Percentiles rank a stretch among this genome's conserved stretches.
Conservation (phyloP, 371 early-diverging fungal genomes). For the Apophysomyces sp. region DNA sequence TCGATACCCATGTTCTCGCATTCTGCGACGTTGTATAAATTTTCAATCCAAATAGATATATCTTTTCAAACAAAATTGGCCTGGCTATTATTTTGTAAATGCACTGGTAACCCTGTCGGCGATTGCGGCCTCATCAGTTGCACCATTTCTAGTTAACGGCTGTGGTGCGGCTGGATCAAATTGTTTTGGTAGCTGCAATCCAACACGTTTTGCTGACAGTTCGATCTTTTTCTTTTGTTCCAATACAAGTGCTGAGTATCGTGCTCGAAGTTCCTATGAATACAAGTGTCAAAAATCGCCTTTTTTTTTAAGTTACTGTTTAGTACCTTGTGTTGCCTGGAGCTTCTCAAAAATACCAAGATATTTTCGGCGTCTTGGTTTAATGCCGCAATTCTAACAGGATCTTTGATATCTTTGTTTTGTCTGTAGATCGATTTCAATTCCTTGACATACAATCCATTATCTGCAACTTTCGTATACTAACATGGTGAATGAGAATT, state of each 20-base stretch:
- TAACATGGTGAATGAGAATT: too few relatives aligned
- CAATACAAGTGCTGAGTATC: conserved; percentile 43
- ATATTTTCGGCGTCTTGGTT: conserved; percentile 45
- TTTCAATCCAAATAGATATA: background rate
- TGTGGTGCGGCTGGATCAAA: conserved; percentile 28
- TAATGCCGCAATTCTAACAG: conserved; percentile 22
- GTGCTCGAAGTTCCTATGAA: conserved; percentile 35
- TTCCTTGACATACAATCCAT: conserved; percentile 34
- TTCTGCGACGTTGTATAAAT: background rate
- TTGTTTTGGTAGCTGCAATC: conserved; percentile 40
- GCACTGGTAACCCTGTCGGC: background rate
- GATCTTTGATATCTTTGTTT: conserved; percentile 33
- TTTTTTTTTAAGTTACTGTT: background rate
- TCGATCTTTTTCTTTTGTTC: conserved; percentile 51
- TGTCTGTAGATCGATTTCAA: conserved; percentile 33
- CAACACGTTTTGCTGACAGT: conserved; percentile 48
- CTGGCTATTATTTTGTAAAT: background rate
- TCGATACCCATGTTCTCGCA: background rate
- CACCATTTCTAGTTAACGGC: background rate
- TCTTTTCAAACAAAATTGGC: background rate
- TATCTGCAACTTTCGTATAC: conserved; percentile 41
- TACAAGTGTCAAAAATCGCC: background rate
- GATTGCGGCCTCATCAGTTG: background rate
- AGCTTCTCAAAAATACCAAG: conserved; percentile 35
- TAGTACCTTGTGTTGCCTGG: conserved; percentile 51